Evolutionary conservation across 805 yeast genomes (phyloP), one percentile per base, ranked within the genome.

Genomic region (Candida hungchunana): DNA sequence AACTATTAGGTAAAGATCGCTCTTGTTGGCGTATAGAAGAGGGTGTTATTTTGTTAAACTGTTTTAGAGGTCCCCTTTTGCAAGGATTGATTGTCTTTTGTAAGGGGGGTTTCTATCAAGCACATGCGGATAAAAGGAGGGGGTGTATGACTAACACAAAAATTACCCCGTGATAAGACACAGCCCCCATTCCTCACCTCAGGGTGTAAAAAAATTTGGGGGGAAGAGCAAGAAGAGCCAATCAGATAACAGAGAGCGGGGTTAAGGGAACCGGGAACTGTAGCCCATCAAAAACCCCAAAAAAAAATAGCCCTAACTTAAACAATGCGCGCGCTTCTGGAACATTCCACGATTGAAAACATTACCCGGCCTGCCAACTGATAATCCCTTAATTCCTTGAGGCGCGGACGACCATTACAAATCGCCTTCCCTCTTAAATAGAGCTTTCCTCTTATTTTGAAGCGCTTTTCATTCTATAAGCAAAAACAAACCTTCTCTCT

Each of bases 281-380:
- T 32, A 19, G 4, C 35, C 35, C 35, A 32, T 32, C 31, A 32
- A 20, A 20, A 24, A 8, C n/a, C 10, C 31, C 31, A 6, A 29
- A 17, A 15, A n/a, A 28, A 25, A 32, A 31, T 20, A 27, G 40
- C 36, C 40, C 40, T 31, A 27, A 31, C 26, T 26, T 18, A 14
- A 21, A n/a, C n/a, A n/a, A n/a, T n/a, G 26, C 6, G 13, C 10
- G 6, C 26, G 24, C 13, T 40, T 41, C 41, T 27, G 25, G 44
- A 41, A 36, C 36, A 23, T 41, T 41, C 44, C 14, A 28, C 20
- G 11, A 3, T 29, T 26, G 29, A 32, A 13, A 7, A 20, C 3
- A 31, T 41, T 37, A 37, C 42, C 45, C 45, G 26, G 30, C 45
- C 39, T 37, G 41, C 44, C 39, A 37, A 31, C n/a, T n/a, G n/a